Conservation (phyloP, 192 early-diverging fungal species). For the Jimgerdemannia flammicorona region DNA sequence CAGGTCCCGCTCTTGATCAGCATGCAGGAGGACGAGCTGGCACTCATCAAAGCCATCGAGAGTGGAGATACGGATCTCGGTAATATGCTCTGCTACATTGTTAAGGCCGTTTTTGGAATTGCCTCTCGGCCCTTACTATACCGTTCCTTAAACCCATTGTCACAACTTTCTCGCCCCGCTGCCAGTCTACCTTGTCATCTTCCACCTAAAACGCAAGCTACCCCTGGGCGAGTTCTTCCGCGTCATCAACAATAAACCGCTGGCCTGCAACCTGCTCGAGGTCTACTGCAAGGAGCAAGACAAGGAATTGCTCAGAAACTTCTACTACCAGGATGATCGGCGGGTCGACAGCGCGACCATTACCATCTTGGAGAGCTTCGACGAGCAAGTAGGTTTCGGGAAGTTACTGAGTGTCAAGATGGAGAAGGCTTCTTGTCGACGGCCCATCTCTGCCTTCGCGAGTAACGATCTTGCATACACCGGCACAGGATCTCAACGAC, state of each 20-base stretch:
- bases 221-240: slow-evolving; percentile 88
- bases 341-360: slow-evolving; percentile 59
- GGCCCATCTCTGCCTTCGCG: slow-evolving; percentile 15
- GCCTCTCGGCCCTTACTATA: background rate
- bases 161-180: background rate
- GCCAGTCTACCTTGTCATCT: slow-evolving; percentile 82
- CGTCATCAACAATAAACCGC: slow-evolving; percentile 68
- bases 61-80: slow-evolving; percentile 95
- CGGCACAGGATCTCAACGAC: slow-evolving; percentile 43
- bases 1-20: slow-evolving; percentile 93
- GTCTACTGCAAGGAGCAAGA: slow-evolving; percentile 77
- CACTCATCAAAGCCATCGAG: slow-evolving; percentile 86
- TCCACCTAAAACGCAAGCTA: slow-evolving; percentile 86
- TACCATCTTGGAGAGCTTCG: slow-evolving; percentile 47
- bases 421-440: slow-evolving; percentile 3
- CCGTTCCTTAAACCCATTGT: background rate
- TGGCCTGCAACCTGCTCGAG: slow-evolving; percentile 86
- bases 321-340: slow-evolving; percentile 97
- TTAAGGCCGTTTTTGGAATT: background rate
- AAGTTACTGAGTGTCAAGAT: background rate
- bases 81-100: slow-evolving; percentile 15
- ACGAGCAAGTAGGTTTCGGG: slow-evolving; percentile 27
- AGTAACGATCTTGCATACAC: background rate
- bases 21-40: slow-evolving; percentile 88
- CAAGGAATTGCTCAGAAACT: slow-evolving; percentile 78